A percentile compares a stretch with the other conserved stretches of the same genome.
Evolutionary conservation across 2,329 filamentous ascomycete species (phyloP).

Genomic region (Hypoxylon sp.): DNA sequence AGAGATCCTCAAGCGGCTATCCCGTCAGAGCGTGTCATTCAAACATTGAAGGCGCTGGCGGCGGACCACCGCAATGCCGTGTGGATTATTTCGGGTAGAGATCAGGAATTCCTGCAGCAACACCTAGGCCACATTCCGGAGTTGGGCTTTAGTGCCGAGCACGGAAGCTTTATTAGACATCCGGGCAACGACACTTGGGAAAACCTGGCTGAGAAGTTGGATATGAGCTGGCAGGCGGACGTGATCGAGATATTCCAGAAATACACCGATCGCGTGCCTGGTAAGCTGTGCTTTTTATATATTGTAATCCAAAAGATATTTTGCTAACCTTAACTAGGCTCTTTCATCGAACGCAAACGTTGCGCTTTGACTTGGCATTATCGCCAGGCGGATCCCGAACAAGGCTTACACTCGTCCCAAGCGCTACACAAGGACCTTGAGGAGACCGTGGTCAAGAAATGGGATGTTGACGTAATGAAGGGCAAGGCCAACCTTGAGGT

Average conservation of each 20-base stretch:
- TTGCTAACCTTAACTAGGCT: slow-evolving; percentile 65
- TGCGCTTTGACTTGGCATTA: slow-evolving; percentile 98
- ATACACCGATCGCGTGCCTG: slow-evolving; percentile 88
- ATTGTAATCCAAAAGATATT: background rate
- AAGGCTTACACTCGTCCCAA: slow-evolving; percentile 81
- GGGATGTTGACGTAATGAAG: slow-evolving; percentile 95
- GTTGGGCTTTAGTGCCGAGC: slow-evolving; percentile 95
- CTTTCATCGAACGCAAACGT: slow-evolving; percentile 93
- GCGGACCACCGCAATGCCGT: slow-evolving; percentile 86
- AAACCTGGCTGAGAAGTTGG: slow-evolving; percentile 85
- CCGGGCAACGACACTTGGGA: slow-evolving; percentile 84
- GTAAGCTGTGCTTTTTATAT: slow-evolving; percentile 60
- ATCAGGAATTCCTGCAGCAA: slow-evolving; percentile 90
- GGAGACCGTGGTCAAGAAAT: slow-evolving; percentile 78
- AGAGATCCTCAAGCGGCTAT: slow-evolving; percentile 90
- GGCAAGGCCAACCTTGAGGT: slow-evolving; percentile 98
- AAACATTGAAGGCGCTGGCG: slow-evolving; percentile 82
- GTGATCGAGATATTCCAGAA: slow-evolving; percentile 87
- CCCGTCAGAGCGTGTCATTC: slow-evolving; percentile 85
- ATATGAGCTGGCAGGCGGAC: slow-evolving; percentile 94
- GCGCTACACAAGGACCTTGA: slow-evolving; percentile 88
- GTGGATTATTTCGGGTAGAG: slow-evolving; percentile 98
- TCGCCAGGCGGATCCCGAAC: slow-evolving; percentile 88
- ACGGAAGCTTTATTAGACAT: slow-evolving; percentile 93
- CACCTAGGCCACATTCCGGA: slow-evolving; percentile 92